Evolutionary conservation across 163 green algal genomes (phyloP).

Genomic region (Chloromonas sp.): DNA sequence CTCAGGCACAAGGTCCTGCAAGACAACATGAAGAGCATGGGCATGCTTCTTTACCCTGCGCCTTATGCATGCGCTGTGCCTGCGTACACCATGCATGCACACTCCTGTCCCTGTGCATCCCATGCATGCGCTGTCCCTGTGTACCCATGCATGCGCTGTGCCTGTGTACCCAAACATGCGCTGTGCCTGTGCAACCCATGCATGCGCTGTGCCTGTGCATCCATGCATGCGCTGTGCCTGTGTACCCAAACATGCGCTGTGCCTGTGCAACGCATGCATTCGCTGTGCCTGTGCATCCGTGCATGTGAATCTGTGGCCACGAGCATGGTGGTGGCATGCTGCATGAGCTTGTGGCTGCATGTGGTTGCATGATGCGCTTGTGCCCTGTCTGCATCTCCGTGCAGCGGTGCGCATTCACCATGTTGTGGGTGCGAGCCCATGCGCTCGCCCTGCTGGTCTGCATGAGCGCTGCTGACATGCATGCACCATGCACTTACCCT

Average conservation of each 20-base stretch:
- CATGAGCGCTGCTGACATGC: slow-evolving; percentile 19
- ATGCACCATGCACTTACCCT: slow-evolving; percentile 14
- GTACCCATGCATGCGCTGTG: background rate
- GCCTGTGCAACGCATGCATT: too few relatives aligned
- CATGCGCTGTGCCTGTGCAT: too few relatives aligned
- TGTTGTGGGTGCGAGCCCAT: background rate
- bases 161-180: too few relatives aligned
- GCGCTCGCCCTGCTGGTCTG: slow-evolving; percentile 16
- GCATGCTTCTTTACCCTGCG: background rate
- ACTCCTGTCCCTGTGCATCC: background rate
- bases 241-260: too few relatives aligned
- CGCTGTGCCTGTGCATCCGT: too few relatives aligned
- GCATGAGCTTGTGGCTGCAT: too few relatives aligned
- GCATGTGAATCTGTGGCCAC: too few relatives aligned
- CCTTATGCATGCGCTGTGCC: background rate
- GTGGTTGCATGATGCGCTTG: too few relatives aligned
- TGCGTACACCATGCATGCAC: background rate
- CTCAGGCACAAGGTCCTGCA: slow-evolving; percentile 24
- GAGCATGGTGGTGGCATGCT: too few relatives aligned
- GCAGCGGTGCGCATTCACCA: background rate
- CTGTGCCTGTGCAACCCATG: too few relatives aligned
- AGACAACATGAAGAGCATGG: background rate
- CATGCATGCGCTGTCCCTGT: background rate
- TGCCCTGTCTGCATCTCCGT: too few relatives aligned
- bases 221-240: too few relatives aligned